Evolutionary conservation across 805 yeast species (phyloP), one percentile per base, ranked within the genome.

Genomic region (Blastobotrys muscicola): DNA sequence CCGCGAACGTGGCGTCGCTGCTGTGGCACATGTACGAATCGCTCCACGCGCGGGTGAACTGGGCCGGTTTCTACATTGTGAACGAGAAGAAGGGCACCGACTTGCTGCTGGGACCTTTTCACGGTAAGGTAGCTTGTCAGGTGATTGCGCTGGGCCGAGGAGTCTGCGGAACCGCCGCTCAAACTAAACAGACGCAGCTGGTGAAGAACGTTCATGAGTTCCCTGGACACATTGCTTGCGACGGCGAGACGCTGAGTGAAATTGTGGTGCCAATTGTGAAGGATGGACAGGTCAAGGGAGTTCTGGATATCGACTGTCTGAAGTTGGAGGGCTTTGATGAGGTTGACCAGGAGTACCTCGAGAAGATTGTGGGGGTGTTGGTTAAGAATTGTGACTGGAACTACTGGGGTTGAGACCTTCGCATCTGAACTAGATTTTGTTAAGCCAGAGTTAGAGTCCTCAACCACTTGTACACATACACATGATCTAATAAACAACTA

Each of bases 151-250:
- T 82, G 41, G 96, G 95, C 3, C 71, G 66, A 46, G 98, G 98
- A 10, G 97, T 90, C 0, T 92, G 97, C 65, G 97, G 98, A 4
- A 66, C 75, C 1, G 94, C 95, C 1, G 95, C 94, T 0, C 48
- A 57, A 0, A 50, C 67, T 0, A 61, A 62, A 44, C 43, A 60
- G 36, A 82, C 95, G 1, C 95, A 86, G 57, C 56, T 87, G 5
- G 96, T 90, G 8, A 69, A 72, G 1, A 76, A 90, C 59, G 97
- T 90, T 2, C 70, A 81, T 14, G 60, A 73, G 52, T 86, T 77
- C 54, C 94, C 95, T 0, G 94, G 94, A 1, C 97, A 90, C 59
- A 92, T 90, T 50, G 97, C 97, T 0, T 90, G 98, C 65, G 98
- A 92, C 64, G 95, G 95, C 0, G 95, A 80, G 46, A 90, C 97